A percentile compares a stretch with the other conserved stretches of the same genome.
Conservation (phyloP, 306 rosid genomes). For the Albizia julibrissin region DNA sequence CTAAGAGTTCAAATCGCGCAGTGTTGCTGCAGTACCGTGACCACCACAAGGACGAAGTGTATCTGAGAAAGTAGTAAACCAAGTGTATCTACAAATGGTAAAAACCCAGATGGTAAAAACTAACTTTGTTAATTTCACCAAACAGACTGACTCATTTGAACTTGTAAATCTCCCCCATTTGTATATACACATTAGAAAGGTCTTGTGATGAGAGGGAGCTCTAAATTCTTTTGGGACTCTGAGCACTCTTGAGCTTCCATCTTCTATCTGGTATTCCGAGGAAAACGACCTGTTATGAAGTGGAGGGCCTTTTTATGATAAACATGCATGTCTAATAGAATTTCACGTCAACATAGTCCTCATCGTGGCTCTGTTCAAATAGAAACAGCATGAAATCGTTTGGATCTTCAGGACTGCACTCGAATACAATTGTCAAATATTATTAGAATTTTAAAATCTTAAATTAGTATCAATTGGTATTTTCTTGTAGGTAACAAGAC, state of each 20-base stretch:
- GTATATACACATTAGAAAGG: slow-evolving; percentile 16
- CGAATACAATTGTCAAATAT: no score
- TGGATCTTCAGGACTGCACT: background rate
- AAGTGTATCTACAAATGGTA: background rate
- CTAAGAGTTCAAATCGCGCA: no score
- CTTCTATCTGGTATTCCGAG: no score
- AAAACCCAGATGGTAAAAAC: slow-evolving; percentile 21
- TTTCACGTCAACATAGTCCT: background rate
- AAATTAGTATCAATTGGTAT: no score
- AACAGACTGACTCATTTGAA: background rate
- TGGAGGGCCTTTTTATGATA: background rate
- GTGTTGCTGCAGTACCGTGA: no score
- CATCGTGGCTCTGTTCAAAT: background rate
- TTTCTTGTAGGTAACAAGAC: no score
- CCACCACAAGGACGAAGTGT: background rate
- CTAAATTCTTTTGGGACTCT: background rate
- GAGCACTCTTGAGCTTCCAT: slow-evolving; percentile 7
- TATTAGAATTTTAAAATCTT: no score
- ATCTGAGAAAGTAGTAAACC: no score
- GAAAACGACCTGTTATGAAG: background rate
- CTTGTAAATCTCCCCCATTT: background rate
- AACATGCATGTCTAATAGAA: slow-evolving; percentile 28
- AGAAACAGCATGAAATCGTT: background rate
- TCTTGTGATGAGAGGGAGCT: background rate
- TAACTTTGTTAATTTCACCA: slow-evolving; percentile 11